Evolutionary conservation across 257 asterid genomes (phyloP), one percentile per base, ranked within the genome.

Genomic region (Thymus mandschuricus): DNA sequence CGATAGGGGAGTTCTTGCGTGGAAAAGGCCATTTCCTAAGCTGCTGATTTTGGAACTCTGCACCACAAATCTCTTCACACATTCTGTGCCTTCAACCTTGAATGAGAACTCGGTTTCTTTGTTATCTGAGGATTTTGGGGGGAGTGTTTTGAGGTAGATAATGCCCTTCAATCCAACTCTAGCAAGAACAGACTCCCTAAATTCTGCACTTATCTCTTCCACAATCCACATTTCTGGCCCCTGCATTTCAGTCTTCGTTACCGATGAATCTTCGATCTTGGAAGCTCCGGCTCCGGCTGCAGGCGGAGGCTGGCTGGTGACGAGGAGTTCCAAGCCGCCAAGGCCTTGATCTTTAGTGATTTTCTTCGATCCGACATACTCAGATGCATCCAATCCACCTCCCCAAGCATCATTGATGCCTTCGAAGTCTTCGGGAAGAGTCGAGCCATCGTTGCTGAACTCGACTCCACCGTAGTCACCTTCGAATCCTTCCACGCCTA

Each of bases 331-430:
- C 76, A 94, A 93, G 60, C 99, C 99, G 75, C 97, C 97, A 54
- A 94, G 97, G 65, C 98, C 97, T 65, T 79, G 81, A 27, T 84
- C 87, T 79, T 87, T 91, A 68, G 70, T 75, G 35, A 94, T 81
- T 79, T 91, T 94, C 88, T 94, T 94, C 2, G 92, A 6, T 43
- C 92, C 97, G 12, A 94, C 95, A 67, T 66, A 94, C 75, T 94
- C 97, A 0, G 97, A 91, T 21, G 91, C 99, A 79, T 94, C 99
- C 83, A 94, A 86, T 67, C 99, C 99, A 28, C 97, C 99, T 70
- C 99, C 99, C 96, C 97, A 94, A 70, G 98, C 96, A 78, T 81
- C 91, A 82, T 82, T 88, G 66, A 88, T 84, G 61, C 97, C 99
- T 82, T 94, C 99, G 69, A 94, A 94, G 80, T 94, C 99, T 67